phyloP scores from a whole-genome alignment of 2,329 filamentous ascomycete species.

The Aureobasidium subglaciale region DNA sequence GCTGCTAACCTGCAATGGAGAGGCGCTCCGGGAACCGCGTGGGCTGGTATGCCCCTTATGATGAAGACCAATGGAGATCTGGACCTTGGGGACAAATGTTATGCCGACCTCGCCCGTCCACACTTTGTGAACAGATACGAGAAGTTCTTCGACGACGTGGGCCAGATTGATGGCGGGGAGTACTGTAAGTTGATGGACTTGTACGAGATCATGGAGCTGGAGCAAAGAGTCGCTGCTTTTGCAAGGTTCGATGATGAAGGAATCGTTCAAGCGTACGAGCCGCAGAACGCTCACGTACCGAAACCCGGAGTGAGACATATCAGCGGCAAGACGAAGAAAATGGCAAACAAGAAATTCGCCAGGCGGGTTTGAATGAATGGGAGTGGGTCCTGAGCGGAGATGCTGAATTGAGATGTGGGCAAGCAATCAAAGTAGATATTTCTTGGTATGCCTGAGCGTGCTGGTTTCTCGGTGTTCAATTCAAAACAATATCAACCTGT shows the following conservation, averaged over 20 bases:
- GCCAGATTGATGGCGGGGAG: background rate
- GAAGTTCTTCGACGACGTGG: background rate
- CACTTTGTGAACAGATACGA: background rate
- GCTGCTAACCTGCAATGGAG: background rate
- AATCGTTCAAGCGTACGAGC: background rate
- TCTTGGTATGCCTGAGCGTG: too few relatives aligned
- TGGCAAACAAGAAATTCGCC: background rate
- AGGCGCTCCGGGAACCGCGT: background rate
- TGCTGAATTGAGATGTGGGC: too few relatives aligned
- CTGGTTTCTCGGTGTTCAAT: too few relatives aligned
- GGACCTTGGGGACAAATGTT: background rate
- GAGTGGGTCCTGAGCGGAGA: too few relatives aligned
- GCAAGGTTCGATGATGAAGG: background rate
- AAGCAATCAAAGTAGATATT: too few relatives aligned
- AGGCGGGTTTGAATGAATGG: too few relatives aligned
- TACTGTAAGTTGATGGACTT: background rate
- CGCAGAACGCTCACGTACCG: background rate
- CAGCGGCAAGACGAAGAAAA: background rate
- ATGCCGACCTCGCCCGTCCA: background rate
- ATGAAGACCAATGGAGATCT: background rate
- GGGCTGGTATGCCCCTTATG: background rate
- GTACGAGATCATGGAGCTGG: background rate
- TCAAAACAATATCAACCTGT: too few relatives aligned
- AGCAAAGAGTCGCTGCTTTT: background rate
- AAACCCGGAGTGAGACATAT: background rate